Evolutionary conservation across 2,329 filamentous ascomycete species (phyloP).

Genomic region (Cladorrhinum sp.): DNA sequence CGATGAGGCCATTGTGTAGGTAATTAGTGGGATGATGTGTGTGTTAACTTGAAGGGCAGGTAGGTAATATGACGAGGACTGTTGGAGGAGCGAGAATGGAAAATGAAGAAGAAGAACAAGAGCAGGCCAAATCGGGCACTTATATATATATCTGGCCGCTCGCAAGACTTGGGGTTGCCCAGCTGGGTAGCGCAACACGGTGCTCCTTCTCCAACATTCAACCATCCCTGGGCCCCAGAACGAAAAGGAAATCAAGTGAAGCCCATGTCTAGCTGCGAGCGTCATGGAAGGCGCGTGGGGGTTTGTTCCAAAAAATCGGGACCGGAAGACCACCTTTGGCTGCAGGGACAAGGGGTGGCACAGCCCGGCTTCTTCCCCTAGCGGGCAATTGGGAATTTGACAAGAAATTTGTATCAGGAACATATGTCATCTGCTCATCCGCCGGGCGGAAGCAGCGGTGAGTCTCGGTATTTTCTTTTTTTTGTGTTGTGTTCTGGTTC

Average conservation of each 20-base stretch:
- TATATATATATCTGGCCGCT: neutral
- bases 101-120: neutral
- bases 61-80: neutral
- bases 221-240: too few relatives aligned
- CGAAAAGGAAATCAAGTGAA: neutral
- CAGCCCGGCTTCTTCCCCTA: constrained; percentile 1
- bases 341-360: constrained; percentile 2
- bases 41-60: too few relatives aligned
- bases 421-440: neutral
- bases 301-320: neutral
- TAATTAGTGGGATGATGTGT: neutral
- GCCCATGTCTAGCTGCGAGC: neutral
- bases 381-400: constrained; percentile 6
- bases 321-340: neutral
- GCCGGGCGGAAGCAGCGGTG: constrained; percentile 4
- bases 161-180: neutral
- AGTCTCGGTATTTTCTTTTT: neutral
- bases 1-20: too few relatives aligned
- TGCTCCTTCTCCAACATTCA: neutral
- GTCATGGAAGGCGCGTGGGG: constrained; percentile 5
- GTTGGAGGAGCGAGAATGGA: neutral
- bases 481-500: too few relatives aligned
- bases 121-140: neutral
- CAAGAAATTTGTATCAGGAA: neutral
- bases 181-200: neutral